Evolutionary conservation across 441 rosid genomes (phyloP).

Genomic region (Erodium texanum): DNA sequence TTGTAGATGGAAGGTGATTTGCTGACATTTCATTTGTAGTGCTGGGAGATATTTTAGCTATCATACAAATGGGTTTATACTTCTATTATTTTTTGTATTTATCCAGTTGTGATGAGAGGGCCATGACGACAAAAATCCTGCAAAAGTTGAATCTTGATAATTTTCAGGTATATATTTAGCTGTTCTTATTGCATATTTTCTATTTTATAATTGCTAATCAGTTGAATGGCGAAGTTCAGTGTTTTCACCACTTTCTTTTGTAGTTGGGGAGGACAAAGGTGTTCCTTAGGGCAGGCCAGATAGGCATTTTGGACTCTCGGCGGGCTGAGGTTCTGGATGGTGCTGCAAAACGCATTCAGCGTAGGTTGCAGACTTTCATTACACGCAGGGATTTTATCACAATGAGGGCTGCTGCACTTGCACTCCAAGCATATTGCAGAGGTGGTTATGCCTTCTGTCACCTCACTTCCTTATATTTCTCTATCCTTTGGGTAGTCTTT

Average conservation of each 20-base stretch:
- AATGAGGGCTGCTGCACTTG: slow-evolving; percentile 48
- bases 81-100: slow-evolving; percentile 9
- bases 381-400: slow-evolving; percentile 47
- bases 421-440: slow-evolving; percentile 79
- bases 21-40: slow-evolving; percentile 12
- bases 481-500: not conserved
- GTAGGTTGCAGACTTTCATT: slow-evolving; percentile 50
- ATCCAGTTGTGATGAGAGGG: slow-evolving; percentile 71
- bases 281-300: slow-evolving; percentile 96
- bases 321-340: slow-evolving; percentile 84
- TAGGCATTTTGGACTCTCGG: slow-evolving; percentile 73
- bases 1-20: slow-evolving; percentile 68
- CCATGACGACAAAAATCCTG: slow-evolving; percentile 69
- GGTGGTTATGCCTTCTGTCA: slow-evolving; percentile 33
- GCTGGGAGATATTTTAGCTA: slow-evolving; percentile 7
- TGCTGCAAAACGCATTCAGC: slow-evolving; percentile 80
- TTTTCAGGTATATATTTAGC: slow-evolving; percentile 57
- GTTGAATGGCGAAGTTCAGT: slow-evolving; percentile 12
- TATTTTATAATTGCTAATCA: slow-evolving; percentile 10
- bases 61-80: not conserved
- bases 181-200: slow-evolving; percentile 7
- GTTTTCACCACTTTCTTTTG: slow-evolving; percentile 18
- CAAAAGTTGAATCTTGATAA: slow-evolving; percentile 64
- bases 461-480: not conserved
- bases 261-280: slow-evolving; percentile 93